Conservation (phyloP, 2,329 filamentous ascomycete species). For the Paecilomyces niveus region DNA sequence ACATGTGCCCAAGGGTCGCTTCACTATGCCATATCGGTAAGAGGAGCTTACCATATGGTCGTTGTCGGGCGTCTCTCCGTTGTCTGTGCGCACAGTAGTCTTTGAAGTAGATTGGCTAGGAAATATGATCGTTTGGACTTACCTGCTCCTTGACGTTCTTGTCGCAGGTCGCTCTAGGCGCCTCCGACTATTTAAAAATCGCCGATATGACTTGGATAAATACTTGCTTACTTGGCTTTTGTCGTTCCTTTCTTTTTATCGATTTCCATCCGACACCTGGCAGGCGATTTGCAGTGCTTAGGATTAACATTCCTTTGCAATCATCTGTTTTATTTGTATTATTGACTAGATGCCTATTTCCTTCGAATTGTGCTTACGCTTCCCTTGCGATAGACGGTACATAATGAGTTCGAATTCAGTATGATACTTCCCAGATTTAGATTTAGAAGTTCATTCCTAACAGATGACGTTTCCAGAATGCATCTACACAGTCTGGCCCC, state of each 20-base stretch:
- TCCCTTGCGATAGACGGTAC: background rate
- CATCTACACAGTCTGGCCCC: slow-evolving; percentile 6
- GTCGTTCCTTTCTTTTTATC: background rate
- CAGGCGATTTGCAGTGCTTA: background rate
- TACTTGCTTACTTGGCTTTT: too few relatives aligned
- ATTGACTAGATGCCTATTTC: background rate
- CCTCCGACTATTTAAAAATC: background rate
- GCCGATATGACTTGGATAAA: background rate
- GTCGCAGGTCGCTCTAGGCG: background rate
- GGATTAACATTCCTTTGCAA: background rate
- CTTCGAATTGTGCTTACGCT: background rate
- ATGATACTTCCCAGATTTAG: background rate
- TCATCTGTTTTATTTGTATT: background rate
- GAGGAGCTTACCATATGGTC: background rate
- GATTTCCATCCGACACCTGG: background rate
- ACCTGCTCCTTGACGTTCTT: too few relatives aligned
- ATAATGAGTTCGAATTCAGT: background rate
- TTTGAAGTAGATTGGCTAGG: background rate
- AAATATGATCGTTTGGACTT: background rate
- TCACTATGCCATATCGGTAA: background rate
- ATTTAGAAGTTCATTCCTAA: background rate
- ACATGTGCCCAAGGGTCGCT: background rate
- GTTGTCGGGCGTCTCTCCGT: background rate
- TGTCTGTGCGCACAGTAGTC: background rate
- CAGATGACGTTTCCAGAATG: background rate